Conservation (phyloP, 129 eudicot species). For the Silybum marianum region DNA sequence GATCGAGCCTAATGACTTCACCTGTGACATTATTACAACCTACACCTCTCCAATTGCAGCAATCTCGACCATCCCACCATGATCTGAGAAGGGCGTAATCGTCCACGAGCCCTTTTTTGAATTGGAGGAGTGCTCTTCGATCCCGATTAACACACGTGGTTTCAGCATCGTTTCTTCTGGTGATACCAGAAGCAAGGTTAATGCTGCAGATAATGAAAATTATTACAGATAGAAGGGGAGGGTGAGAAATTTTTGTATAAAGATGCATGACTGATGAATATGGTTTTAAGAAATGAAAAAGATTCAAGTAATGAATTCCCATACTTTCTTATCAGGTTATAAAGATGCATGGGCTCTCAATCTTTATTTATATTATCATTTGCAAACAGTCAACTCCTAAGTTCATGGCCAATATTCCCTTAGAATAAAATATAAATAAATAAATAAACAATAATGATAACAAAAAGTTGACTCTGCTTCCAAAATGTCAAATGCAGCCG, state of each 20-base stretch:
- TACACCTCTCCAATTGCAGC: slow-evolving; percentile 43
- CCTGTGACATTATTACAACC: slow-evolving; percentile 37
- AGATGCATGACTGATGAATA: slow-evolving; percentile 22
- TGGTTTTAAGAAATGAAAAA: slow-evolving; percentile 1
- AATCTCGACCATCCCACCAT: slow-evolving; percentile 31
- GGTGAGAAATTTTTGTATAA: slow-evolving; percentile 1
- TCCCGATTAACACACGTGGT: slow-evolving; percentile 34
- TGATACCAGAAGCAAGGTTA: neutral
- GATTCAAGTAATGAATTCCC: neutral
- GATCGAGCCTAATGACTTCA: slow-evolving; percentile 26
- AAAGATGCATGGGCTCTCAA: slow-evolving; percentile 1
- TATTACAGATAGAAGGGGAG: slow-evolving; percentile 10
- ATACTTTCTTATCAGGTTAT: slow-evolving; percentile 1
- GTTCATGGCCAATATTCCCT: neutral
- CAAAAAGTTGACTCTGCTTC: neutral
- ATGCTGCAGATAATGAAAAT: slow-evolving; percentile 9
- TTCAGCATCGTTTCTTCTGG: slow-evolving; percentile 1
- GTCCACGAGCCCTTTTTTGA: slow-evolving; percentile 25
- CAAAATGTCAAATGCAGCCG: neutral
- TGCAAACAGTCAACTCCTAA: neutral
- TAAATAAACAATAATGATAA: neutral
- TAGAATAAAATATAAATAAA: neutral
- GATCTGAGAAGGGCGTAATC: slow-evolving; percentile 28
- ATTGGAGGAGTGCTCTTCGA: slow-evolving; percentile 30
- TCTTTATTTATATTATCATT: neutral